Conservation (phyloP, 2,329 filamentous ascomycete genomes). For the Neofusicoccum cordaticola region DNA sequence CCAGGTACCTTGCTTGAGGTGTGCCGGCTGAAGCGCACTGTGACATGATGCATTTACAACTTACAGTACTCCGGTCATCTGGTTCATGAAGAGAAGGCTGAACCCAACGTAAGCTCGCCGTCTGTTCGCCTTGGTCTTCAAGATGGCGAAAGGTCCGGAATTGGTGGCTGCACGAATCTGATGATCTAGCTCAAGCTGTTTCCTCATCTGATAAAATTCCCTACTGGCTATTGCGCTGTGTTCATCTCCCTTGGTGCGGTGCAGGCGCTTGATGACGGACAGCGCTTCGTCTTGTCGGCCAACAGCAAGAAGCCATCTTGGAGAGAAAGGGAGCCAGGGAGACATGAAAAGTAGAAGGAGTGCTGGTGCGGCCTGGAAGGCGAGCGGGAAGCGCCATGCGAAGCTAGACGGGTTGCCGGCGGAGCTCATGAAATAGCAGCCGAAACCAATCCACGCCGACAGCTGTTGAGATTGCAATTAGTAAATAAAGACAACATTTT, state of each 20-base stretch:
- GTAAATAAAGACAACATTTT: not conserved
- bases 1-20: no score
- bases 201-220: slow-evolving; percentile 45
- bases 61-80: slow-evolving; percentile 31
- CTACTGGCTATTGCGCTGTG: slow-evolving; percentile 38
- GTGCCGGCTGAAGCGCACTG: no score
- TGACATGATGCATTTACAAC: not conserved
- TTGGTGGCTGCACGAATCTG: slow-evolving; percentile 29
- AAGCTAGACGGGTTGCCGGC: slow-evolving; percentile 33
- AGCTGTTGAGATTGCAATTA: slow-evolving; percentile 7
- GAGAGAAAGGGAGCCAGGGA: slow-evolving; percentile 41
- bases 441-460: slow-evolving; percentile 42
- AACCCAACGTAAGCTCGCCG: slow-evolving; percentile 40
- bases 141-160: slow-evolving; percentile 37
- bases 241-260: slow-evolving; percentile 40
- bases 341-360: slow-evolving; percentile 40
- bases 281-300: slow-evolving; percentile 41
- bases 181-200: slow-evolving; percentile 43
- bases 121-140: slow-evolving; percentile 42
- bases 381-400: slow-evolving; percentile 48
- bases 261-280: slow-evolving; percentile 42
- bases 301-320: slow-evolving; percentile 45
- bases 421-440: slow-evolving; percentile 37
- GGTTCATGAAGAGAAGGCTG: slow-evolving; percentile 41
- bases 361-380: slow-evolving; percentile 42